Base-by-base conservation (phyloP, 768 basidiomycete species). In the Botryobasidium botryosum region DNA sequence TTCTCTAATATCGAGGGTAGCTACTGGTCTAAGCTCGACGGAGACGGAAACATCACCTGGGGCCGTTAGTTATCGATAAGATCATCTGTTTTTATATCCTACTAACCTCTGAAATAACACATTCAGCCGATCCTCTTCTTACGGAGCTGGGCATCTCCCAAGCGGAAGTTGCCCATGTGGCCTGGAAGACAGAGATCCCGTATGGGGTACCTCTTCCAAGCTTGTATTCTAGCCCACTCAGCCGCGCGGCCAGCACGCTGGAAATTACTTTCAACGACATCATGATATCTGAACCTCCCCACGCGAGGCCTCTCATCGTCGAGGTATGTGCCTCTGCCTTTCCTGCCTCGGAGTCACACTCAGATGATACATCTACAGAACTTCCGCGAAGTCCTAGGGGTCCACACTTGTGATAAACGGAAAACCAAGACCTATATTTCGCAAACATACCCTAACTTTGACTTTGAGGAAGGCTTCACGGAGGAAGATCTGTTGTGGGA, bases 331-430 rank as follows among this genome's bases (percentile, higher is more conserved):
- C 23, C 28, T 28, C 28, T 18, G n/a, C n/a, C 18, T 32, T 35
- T 39, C 35, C 31, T 37, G 39, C 31, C 24, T 32, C 26, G 26
- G 21, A 2, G 8, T 27, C 21, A 8, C 20, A 48, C 23, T 17
- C 5, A 5, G 35, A 5, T 27, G n/a, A n/a, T 3, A 17, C 26
- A 23, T 25, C 25, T 38, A 6, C 46, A 84, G 82, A 68, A 77
- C 48, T 69, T 72, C 39, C 71, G 80, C 25, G 82, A 85, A 57
- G 67, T 67, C 48, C 70, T 72, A 47, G 73, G 79, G 0, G 67
- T 71, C 1, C 79, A 82, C 47, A 81, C 79, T 0, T 82, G 79
- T 53, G 81, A 85, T 57, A 68, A 70, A 50, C 70, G 81, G 12
- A 63, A 64, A 17, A 62, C 66, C 2, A 63, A 60, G 26, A 64